These are phyloP conservation scores for Paecilomyces formosus DNA, from an alignment of 2,329 filamentous ascomycete species.

Conservation along the genomic window DNA sequence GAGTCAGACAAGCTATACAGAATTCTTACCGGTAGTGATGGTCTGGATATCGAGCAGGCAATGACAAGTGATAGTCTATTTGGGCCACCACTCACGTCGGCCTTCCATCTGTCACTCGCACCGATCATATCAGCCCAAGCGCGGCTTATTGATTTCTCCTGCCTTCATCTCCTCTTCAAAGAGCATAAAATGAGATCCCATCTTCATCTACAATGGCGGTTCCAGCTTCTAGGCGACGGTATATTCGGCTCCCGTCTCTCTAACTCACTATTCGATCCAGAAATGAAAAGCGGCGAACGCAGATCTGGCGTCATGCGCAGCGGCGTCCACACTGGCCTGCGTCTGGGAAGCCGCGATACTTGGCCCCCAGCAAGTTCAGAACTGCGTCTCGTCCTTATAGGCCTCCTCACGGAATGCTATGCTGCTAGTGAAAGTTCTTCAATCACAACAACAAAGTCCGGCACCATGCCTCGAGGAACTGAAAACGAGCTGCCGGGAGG, in stretches of 20 bases:
- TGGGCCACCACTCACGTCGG: slow-evolving; percentile 40
- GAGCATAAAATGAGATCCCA: slow-evolving; percentile 66
- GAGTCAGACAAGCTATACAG: slow-evolving; percentile 21
- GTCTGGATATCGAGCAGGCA: slow-evolving; percentile 9
- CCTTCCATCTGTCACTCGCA: slow-evolving; percentile 63
- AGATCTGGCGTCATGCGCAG: slow-evolving; percentile 60
- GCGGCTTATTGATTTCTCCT: slow-evolving; percentile 67
- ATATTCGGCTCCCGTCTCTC: slow-evolving; percentile 73
- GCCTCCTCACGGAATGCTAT: slow-evolving; percentile 72
- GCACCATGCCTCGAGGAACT: slow-evolving; percentile 6
- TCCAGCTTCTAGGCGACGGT: slow-evolving; percentile 78
- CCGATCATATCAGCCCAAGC: slow-evolving; percentile 69
- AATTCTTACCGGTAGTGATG: slow-evolving; percentile 19
- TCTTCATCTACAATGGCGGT: slow-evolving; percentile 66
- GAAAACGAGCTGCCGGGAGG: slow-evolving; percentile 54
- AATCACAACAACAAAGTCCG: slow-evolving; percentile 1
- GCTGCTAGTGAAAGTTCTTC: slow-evolving; percentile 20
- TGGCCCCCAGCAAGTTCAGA: slow-evolving; percentile 96
- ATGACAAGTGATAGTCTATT: slow-evolving; percentile 15
- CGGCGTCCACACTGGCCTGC: slow-evolving; percentile 70
- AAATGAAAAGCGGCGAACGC: slow-evolving; percentile 71
- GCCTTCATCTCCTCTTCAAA: slow-evolving; percentile 68
- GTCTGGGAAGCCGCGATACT: slow-evolving; percentile 68
- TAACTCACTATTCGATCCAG: slow-evolving; percentile 75
- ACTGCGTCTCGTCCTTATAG: slow-evolving; percentile 80